These are phyloP conservation scores for Podila minutissima DNA, from an alignment of 192 early-diverging fungal species.

Conservation along the genomic window DNA sequence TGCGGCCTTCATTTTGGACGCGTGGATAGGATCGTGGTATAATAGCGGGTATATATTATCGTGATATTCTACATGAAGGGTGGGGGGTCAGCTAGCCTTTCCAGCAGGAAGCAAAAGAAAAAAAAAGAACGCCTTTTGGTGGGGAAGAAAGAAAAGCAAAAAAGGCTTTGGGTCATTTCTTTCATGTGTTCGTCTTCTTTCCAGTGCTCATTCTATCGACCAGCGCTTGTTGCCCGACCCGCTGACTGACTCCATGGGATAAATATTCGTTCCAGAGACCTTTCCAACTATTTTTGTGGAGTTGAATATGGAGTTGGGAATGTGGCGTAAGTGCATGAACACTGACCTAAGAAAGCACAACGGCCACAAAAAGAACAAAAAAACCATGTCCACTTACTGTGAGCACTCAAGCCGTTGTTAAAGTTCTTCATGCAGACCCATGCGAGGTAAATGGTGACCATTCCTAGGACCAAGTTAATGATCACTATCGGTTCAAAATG, in stretches of 20 bases:
- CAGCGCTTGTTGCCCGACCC: conserved; percentile 33
- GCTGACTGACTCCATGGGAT: conserved; percentile 45
- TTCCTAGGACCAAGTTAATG: conserved; percentile 56
- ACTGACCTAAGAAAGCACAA: not conserved
- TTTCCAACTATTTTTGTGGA: conserved; percentile 25
- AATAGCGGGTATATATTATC: not conserved
- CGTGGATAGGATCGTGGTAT: not conserved
- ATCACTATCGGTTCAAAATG: conserved; percentile 43
- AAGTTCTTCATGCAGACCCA: conserved; percentile 74
- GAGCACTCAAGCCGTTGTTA: conserved; percentile 75
- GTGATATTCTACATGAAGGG: not conserved
- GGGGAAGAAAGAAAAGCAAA: not conserved
- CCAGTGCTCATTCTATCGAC: conserved; percentile 35
- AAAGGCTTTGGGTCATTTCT: not conserved
- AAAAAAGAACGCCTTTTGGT: not conserved
- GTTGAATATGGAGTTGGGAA: not conserved
- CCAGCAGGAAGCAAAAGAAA: not conserved
- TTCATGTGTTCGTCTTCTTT: not conserved
- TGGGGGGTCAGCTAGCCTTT: not conserved
- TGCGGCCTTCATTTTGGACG: too few relatives aligned
- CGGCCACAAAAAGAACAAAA: not conserved
- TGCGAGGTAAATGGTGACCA: conserved; percentile 51
- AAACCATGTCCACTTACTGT: conserved; percentile 54
- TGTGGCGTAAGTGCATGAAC: not conserved
- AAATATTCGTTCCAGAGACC: conserved; percentile 49